Conservation (phyloP, 148 eudicot genomes). For the Arctostaphylos glauca region DNA sequence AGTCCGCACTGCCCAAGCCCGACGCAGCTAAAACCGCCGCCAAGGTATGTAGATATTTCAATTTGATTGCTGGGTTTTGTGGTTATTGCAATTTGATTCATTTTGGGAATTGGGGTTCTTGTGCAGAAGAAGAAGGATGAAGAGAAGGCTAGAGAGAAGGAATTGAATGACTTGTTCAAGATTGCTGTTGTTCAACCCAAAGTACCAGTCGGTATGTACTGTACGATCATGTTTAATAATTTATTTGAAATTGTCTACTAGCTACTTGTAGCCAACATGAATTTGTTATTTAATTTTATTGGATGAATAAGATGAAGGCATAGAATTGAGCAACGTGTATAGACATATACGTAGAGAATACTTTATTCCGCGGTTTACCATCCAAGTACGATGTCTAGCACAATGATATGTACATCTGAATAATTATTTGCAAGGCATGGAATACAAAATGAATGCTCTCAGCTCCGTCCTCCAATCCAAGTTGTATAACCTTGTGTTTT, state of each 20-base stretch:
- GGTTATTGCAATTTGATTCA: background rate
- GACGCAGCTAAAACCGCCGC: slow-evolving; percentile 64
- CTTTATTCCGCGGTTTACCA: background rate
- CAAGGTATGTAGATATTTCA: slow-evolving; percentile 41
- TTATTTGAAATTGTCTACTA: background rate
- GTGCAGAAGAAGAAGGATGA: slow-evolving; percentile 92
- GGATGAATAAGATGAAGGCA: background rate
- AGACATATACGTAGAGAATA: background rate
- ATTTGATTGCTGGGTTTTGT: background rate
- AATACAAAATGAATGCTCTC: background rate
- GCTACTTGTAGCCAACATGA: background rate
- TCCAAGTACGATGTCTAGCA: background rate
- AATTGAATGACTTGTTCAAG: slow-evolving; percentile 78
- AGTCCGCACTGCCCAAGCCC: slow-evolving; percentile 41
- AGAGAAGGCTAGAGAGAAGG: slow-evolving; percentile 70
- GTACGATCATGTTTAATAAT: background rate
- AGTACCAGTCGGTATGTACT: slow-evolving; percentile 72
- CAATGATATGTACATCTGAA: background rate
- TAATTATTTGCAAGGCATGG: background rate
- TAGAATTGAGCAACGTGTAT: background rate
- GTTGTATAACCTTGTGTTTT: background rate
- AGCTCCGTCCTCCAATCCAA: background rate
- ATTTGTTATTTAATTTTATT: background rate
- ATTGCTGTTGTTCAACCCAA: slow-evolving; percentile 89
- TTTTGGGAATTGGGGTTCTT: slow-evolving; percentile 9